These are phyloP conservation scores for Coprinopsis cinerea DNA, from an alignment of 768 basidiomycete genomes.

Conservation along the genomic window DNA sequence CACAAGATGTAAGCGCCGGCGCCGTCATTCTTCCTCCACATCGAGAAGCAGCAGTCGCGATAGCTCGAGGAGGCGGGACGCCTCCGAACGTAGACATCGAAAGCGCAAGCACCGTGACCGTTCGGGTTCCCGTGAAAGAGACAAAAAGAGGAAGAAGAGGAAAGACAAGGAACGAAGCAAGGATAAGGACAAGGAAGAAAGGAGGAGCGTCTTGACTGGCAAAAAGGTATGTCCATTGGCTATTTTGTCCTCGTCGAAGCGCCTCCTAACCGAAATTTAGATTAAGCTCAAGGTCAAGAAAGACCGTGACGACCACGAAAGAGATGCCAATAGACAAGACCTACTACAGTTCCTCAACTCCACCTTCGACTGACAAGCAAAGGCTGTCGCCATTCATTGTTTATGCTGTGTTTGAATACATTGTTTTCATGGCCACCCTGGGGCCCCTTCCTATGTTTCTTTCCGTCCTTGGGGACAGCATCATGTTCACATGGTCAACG, in stretches of 20 bases:
- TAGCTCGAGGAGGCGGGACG: not conserved
- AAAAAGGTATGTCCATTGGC: constrained; percentile 42
- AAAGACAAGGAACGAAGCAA: constrained; percentile 25
- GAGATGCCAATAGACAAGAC: constrained; percentile 50
- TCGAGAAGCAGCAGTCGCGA: constrained; percentile 1
- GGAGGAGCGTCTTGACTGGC: constrained; percentile 54
- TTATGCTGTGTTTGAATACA: not conserved
- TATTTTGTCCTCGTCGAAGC: not conserved
- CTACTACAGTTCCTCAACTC: constrained; percentile 53
- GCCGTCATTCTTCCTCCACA: not conserved
- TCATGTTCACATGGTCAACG: no score
- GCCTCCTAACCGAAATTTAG: constrained; percentile 22
- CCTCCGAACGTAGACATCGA: not conserved
- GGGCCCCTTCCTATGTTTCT: no score
- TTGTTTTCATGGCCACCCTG: no score
- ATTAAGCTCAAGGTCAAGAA: constrained; percentile 62
- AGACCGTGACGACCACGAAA: constrained; percentile 48
- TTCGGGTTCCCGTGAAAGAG: constrained; percentile 14
- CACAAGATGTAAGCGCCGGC: constrained; percentile 3
- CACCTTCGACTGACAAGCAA: constrained; percentile 30
- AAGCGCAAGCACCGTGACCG: constrained; percentile 13
- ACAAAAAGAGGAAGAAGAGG: constrained; percentile 25
- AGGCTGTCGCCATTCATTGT: not conserved
- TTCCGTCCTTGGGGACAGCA: no score
- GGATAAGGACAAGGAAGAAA: constrained; percentile 28